Conservation (phyloP, 2,329 filamentous ascomycete species). For the Aaosphaeria pasadenensis region DNA sequence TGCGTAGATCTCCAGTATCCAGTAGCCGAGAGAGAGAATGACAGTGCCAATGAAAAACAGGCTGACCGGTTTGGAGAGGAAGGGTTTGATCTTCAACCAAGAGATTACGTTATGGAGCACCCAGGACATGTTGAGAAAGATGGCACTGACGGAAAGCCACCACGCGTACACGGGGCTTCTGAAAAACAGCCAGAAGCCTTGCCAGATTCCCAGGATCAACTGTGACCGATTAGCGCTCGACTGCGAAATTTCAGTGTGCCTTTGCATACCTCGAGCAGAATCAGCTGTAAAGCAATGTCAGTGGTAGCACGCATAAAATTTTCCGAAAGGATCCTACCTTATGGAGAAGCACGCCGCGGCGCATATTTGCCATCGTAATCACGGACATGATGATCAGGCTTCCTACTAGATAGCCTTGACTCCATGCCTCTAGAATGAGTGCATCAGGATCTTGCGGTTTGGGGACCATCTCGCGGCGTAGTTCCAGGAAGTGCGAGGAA, state of each 20-base stretch:
- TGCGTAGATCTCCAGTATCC: conserved; percentile 63
- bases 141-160: conserved; percentile 61
- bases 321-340: conserved; percentile 30
- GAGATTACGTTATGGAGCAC: conserved; percentile 64
- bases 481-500: conserved; percentile 2
- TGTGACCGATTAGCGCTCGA: conserved; percentile 21
- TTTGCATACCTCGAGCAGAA: conserved; percentile 44
- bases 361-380: conserved; percentile 50
- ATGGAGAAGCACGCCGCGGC: conserved; percentile 46
- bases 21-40: conserved; percentile 59
- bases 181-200: conserved; percentile 60
- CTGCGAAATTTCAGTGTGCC: background rate
- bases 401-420: conserved; percentile 40
- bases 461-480: conserved; percentile 12
- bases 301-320: conserved; percentile 1
- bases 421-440: conserved; percentile 40
- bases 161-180: conserved; percentile 57
- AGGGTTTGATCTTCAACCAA: conserved; percentile 65
- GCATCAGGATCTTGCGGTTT: conserved; percentile 30
- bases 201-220: conserved; percentile 56
- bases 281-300: conserved; percentile 33
- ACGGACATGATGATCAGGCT: conserved; percentile 47
- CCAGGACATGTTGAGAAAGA: conserved; percentile 63
- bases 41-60: conserved; percentile 59
- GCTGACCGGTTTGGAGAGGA: conserved; percentile 51